phyloP scores from a whole-genome alignment of 345 rosid genomes.

The Euphorbia tirucalli region DNA sequence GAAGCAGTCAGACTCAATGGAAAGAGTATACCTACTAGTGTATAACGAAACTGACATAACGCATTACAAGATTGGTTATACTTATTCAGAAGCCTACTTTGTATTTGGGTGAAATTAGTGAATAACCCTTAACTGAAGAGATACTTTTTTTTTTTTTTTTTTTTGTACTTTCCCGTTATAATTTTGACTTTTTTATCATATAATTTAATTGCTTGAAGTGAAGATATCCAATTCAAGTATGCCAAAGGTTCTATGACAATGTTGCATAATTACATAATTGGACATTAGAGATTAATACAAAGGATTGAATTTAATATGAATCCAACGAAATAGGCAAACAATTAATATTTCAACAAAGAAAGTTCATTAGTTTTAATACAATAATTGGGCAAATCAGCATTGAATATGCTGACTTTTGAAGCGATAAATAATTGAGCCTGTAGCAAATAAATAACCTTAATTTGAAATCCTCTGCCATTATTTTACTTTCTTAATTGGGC shows the following conservation, averaged over 20 bases:
- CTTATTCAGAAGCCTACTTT: background rate
- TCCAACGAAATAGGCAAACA: background rate
- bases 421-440: too few species aligned
- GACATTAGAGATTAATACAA: background rate
- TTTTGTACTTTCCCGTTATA: background rate
- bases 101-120: background rate
- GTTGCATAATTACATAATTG: background rate
- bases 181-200: background rate
- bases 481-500: background rate
- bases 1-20: background rate
- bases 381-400: background rate
- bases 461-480: background rate
- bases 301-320: background rate
- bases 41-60: background rate
- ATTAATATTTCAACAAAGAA: background rate
- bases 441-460: background rate
- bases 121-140: background rate
- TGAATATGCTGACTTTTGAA: background rate
- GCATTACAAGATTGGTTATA: constrained; percentile 2
- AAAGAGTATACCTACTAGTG: constrained; percentile 3
- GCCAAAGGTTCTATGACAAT: constrained; percentile 4
- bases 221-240: too few species aligned
- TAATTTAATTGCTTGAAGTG: constrained; percentile 9
- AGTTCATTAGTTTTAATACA: too few species aligned
- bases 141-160: too few species aligned